Percentiles rank a stretch among this genome's conserved stretches.
Conservation (phyloP, 768 basidiomycete genomes). For the Trametes punicea region DNA sequence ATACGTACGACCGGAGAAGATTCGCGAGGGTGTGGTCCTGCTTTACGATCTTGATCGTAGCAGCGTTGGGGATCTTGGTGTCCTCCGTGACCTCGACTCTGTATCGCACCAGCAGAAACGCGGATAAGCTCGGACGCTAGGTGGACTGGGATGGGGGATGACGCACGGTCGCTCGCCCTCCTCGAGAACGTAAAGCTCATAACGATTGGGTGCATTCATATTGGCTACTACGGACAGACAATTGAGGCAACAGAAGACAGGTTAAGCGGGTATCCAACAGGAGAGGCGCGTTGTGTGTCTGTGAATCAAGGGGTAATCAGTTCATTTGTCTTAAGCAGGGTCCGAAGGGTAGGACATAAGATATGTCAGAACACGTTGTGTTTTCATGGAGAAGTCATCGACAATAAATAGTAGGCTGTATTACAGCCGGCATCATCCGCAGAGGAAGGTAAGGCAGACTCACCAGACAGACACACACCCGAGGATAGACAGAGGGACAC, state of each 20-base stretch:
- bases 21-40: constrained; percentile 97
- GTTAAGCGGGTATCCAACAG: background rate
- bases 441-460: constrained; percentile 9
- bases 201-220: constrained; percentile 95
- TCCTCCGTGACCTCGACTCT: constrained; percentile 93
- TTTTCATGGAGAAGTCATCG: constrained; percentile 47
- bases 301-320: too few relatives aligned
- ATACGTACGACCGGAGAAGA: constrained; percentile 87
- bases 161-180: constrained; percentile 94
- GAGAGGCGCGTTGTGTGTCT: background rate
- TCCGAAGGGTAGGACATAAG: too few relatives aligned
- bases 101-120: background rate
- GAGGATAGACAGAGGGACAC: background rate
- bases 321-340: background rate
- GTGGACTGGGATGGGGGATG: background rate
- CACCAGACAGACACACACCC: constrained; percentile 12
- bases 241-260: background rate
- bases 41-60: constrained; percentile 90
- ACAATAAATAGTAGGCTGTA: constrained; percentile 66
- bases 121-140: constrained; percentile 15
- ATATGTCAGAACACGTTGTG: constrained; percentile 46
- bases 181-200: constrained; percentile 86
- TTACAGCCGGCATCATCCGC: constrained; percentile 48
- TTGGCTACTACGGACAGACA: constrained; percentile 11
- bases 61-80: constrained; percentile 96